Base-by-base conservation (phyloP, 164 flowering plant genomes). In the Sextonia rubra region DNA sequence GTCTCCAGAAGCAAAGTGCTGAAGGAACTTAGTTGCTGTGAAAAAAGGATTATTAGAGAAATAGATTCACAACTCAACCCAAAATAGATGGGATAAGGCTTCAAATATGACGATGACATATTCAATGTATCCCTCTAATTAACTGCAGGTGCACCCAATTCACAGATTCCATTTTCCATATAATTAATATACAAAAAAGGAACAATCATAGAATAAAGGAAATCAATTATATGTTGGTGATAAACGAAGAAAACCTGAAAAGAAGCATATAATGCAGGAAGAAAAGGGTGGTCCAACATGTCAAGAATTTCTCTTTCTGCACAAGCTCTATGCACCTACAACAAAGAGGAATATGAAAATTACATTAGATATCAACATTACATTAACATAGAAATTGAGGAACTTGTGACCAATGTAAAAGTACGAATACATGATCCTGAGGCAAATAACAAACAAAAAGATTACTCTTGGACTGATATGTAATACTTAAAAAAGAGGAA, bases 251-350 rank as follows among this genome's bases (percentile, higher is more conserved):
- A 67, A 60, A 94, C 98, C 98, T 94, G 98, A 87, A 95, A 92
- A 75, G 99, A 93, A 75, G 99, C 98, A 83, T 95, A 95, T 23
- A 95, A 72, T 48, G 99, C 97, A 56, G 99, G 99, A 83, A 95
- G 97, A 80, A 95, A 95, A 77, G 99, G 99, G 75, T 95, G 99
- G 73, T 95, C 99, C 84, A 95, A 77, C 84, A 88, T 75, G 78
- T 93, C 98, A 56, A 93, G 94, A 77, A 95, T 95, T 80, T 93
- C 98, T 82, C 99, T 88, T 80, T 95, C 99, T 64, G 98, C 96
- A 79, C 98, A 89, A 81, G 97, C 99, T 83, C 99, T 90, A 65
- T 95, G 99, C 60, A 95, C 99, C 99, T 94, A 85, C 66, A 76
- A 29, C 24, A 79, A 66, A 80, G 55, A 68, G 25, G 24, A 60